phyloP scores from a whole-genome alignment of 208 protist species.

The Eutreptiella sp. region DNA sequence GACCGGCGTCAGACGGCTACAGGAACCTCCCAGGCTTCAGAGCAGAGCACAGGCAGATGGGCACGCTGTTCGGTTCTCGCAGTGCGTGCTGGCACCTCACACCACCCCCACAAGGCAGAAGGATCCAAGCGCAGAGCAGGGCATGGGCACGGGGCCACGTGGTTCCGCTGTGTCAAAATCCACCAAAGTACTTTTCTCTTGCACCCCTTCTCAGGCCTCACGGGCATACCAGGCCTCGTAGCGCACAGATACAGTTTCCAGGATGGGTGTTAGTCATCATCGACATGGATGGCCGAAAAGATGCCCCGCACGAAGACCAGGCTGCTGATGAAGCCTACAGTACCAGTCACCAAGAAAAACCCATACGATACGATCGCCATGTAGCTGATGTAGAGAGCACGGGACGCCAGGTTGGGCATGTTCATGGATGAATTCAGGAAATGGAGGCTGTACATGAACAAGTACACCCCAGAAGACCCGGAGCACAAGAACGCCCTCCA shows the following conservation, averaged over 20 bases:
- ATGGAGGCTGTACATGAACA: slow-evolving; percentile 63
- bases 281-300: slow-evolving; percentile 67
- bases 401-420: slow-evolving; percentile 25
- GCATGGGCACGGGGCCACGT: no score
- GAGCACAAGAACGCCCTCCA: slow-evolving; percentile 63
- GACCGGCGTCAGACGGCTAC: no score
- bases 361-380: slow-evolving; percentile 59
- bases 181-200: no score
- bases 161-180: no score
- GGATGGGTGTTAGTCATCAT: slow-evolving; percentile 34
- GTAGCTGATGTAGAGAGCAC: slow-evolving; percentile 76
- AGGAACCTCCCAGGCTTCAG: no score
- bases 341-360: slow-evolving; percentile 68
- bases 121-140: no score
- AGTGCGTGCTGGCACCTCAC: no score
- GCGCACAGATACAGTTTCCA: neutral
- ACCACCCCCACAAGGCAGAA: no score
- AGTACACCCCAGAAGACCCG: slow-evolving; percentile 49
- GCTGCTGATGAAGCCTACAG: slow-evolving; percentile 61
- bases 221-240: no score
- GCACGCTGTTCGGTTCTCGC: no score
- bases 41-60: no score
- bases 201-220: no score
- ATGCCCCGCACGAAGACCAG: slow-evolving; percentile 71
- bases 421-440: slow-evolving; percentile 44